Conservation (phyloP, 2,329 filamentous ascomycete species). For the Falciphora oryzae region DNA sequence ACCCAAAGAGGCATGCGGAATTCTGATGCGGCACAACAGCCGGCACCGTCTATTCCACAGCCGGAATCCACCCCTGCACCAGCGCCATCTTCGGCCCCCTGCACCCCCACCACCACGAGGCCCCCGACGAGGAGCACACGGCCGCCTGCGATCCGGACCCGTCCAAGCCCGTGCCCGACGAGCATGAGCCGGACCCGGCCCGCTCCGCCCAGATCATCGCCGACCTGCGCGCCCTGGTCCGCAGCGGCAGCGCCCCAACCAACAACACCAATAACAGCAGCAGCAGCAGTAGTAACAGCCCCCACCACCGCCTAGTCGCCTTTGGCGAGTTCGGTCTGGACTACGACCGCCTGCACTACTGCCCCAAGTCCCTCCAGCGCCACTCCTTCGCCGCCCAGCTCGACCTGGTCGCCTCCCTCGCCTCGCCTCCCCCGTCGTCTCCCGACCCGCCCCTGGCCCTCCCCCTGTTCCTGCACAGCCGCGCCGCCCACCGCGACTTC, state of each 20-base stretch:
- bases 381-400: constrained; percentile 83
- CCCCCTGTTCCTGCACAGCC: constrained; percentile 87
- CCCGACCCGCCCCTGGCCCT: constrained; percentile 36
- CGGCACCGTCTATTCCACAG: constrained; percentile 78
- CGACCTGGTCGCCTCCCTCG: constrained; percentile 61
- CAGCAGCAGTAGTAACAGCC: constrained; percentile 18
- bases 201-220: constrained; percentile 46
- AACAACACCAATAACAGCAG: no score
- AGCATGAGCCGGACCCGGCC: constrained; percentile 27
- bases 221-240: constrained; percentile 59
- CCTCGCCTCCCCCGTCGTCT: constrained; percentile 34
- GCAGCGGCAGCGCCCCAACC: constrained; percentile 32
- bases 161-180: constrained; percentile 37
- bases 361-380: constrained; percentile 70
- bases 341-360: constrained; percentile 86
- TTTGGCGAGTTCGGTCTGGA: constrained; percentile 96
- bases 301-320: constrained; percentile 54
- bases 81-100: constrained; percentile 68
- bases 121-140: constrained; percentile 39
- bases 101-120: constrained; percentile 37
- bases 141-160: constrained; percentile 50
- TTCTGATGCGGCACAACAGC: constrained; percentile 41
- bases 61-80: constrained; percentile 90
- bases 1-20: constrained; percentile 12
- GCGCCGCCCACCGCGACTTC: constrained; percentile 83